These are phyloP conservation scores for Colletotrichum gigasporum DNA, from an alignment of 2,329 filamentous ascomycete genomes.

Conservation along the genomic window DNA sequence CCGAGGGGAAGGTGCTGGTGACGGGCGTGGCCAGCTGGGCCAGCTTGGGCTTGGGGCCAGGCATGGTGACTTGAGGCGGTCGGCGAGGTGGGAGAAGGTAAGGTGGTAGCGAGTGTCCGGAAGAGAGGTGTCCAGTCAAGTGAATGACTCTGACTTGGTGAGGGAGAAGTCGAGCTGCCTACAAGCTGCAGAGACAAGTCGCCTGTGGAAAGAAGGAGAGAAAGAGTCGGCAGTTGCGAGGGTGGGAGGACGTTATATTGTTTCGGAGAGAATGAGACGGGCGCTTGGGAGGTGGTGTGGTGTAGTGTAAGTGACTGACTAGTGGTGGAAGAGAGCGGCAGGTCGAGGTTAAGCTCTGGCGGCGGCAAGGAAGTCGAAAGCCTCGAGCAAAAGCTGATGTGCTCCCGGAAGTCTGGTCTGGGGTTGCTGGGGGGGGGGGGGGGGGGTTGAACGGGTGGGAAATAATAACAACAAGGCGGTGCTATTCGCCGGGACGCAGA, in stretches of 20 bases:
- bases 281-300: constrained; percentile 43
- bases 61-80: constrained; percentile 52
- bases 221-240: constrained; percentile 45
- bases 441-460: constrained; percentile 30
- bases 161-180: constrained; percentile 39
- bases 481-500: constrained; percentile 28
- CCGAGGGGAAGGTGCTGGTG: constrained; percentile 70
- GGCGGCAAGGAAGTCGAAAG: constrained; percentile 30
- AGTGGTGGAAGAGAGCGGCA: constrained; percentile 11
- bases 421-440: constrained; percentile 30
- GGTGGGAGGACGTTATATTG: constrained; percentile 46
- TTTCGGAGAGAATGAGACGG: constrained; percentile 39
- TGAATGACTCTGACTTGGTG: constrained; percentile 56
- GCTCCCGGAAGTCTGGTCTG: constrained; percentile 30
- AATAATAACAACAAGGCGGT: constrained; percentile 26
- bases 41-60: constrained; percentile 66
- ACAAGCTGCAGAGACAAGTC: constrained; percentile 49
- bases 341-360: constrained; percentile 33
- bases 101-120: constrained; percentile 29
- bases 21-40: constrained; percentile 70
- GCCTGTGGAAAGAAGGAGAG: constrained; percentile 40
- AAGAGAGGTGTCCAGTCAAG: constrained; percentile 48
- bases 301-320: constrained; percentile 28
- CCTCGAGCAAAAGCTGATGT: constrained; percentile 11
- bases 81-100: constrained; percentile 14